Conservation (phyloP, 106 monocot species). For the Cymbidium sinense region DNA sequence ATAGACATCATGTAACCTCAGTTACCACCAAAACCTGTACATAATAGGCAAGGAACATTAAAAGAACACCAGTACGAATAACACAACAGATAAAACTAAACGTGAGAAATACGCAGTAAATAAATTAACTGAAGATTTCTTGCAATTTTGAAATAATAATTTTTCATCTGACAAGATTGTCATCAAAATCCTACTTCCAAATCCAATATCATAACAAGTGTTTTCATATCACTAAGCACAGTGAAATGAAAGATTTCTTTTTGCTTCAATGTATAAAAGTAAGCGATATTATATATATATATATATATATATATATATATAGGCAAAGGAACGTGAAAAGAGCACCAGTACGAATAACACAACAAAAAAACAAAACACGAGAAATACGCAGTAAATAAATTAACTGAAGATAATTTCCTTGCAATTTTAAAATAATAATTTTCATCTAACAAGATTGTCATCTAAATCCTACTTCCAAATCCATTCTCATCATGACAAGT, state of each 20-base stretch:
- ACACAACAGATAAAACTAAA: slow-evolving; percentile 5
- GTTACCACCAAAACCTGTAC: slow-evolving; percentile 82
- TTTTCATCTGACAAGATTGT: neutral
- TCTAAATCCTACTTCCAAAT: neutral
- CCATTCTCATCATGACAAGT: neutral
- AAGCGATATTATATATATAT: no score
- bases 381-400: neutral
- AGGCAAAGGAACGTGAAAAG: slow-evolving; percentile 7
- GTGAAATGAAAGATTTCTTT: no score
- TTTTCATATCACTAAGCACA: no score
- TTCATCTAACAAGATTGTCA: neutral
- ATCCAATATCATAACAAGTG: neutral
- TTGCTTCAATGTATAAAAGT: no score
- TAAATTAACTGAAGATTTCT: neutral
- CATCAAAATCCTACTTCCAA: neutral
- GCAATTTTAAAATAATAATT: neutral
- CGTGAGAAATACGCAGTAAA: neutral
- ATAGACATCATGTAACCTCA: slow-evolving; percentile 79
- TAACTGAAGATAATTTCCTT: neutral
- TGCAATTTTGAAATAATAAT: neutral
- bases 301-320: no score
- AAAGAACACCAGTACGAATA: neutral
- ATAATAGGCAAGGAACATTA: slow-evolving; percentile 10
- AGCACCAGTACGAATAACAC: neutral
- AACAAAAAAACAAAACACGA: neutral